Conservation (phyloP, 2,329 filamentous ascomycete genomes). For the Lachnellula occidentalis region DNA sequence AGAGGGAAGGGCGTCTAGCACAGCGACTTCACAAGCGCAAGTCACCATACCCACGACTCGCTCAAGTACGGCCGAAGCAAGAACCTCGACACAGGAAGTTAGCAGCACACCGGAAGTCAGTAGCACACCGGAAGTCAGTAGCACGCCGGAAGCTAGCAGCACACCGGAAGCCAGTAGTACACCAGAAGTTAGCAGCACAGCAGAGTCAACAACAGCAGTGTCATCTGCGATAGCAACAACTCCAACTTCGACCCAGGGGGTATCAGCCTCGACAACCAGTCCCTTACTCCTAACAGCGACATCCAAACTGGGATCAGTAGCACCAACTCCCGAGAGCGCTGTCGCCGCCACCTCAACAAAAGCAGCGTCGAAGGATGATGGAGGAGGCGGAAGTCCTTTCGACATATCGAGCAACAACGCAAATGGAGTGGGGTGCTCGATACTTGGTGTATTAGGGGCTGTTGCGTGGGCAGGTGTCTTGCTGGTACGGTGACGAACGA, state of each 20-base stretch:
- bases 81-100: too few species aligned
- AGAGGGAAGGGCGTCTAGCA: background rate
- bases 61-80: background rate
- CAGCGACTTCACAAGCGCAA: background rate
- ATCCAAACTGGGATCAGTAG: background rate
- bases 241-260: background rate
- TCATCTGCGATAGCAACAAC: background rate
- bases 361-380: conserved; percentile 3
- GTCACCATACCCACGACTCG: background rate
- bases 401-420: conserved; percentile 16
- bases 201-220: background rate
- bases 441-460: conserved; percentile 4
- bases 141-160: too few species aligned
- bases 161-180: background rate
- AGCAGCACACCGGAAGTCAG: too few species aligned
- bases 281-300: background rate
- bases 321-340: background rate
- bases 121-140: too few species aligned
- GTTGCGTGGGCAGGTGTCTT: conserved; percentile 12
- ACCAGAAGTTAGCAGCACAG: background rate
- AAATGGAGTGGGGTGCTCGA: conserved; percentile 5
- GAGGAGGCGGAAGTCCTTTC: conserved; percentile 24
- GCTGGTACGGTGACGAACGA: conserved; percentile 12
- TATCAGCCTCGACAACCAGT: background rate
- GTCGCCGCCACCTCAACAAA: background rate